A percentile compares a stretch with the other conserved stretches of the same genome.
phyloP scores from a whole-genome alignment of 2,329 filamentous ascomycete genomes.

The Alternaria angustiovoidea region DNA sequence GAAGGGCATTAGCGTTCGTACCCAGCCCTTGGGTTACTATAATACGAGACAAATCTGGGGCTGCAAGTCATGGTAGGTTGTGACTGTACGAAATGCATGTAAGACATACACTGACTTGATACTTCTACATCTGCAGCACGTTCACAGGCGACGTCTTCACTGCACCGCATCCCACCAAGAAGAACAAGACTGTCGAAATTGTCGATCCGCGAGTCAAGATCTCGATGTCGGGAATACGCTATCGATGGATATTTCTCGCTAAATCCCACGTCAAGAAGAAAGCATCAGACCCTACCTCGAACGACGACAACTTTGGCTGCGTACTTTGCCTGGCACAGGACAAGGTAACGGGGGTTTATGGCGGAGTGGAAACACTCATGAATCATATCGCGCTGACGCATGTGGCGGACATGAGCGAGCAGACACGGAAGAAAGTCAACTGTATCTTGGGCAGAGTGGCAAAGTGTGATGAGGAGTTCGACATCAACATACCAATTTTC shows the following conservation, averaged over 20 bases:
- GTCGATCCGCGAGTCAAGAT: conserved; percentile 40
- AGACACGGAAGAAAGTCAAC: conserved; percentile 39
- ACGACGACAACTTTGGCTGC: conserved; percentile 46
- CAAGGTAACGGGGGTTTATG: conserved; percentile 45
- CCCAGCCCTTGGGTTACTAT: conserved; percentile 48
- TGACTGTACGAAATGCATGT: neutral
- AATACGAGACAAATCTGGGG: conserved; percentile 45
- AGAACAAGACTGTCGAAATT: conserved; percentile 37
- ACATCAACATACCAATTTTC: conserved; percentile 48
- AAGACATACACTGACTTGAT: neutral
- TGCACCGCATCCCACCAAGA: conserved; percentile 33
- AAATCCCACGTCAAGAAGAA: conserved; percentile 45
- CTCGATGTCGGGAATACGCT: conserved; percentile 41
- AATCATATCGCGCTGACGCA: conserved; percentile 50
- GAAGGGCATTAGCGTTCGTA: conserved; percentile 43
- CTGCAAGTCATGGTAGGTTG: conserved; percentile 38
- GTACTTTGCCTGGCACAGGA: conserved; percentile 46
- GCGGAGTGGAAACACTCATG: conserved; percentile 51
- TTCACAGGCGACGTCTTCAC: conserved; percentile 44
- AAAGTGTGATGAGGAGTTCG: conserved; percentile 44
- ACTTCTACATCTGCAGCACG: conserved; percentile 1
- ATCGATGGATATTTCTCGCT: conserved; percentile 52
- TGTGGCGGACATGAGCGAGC: conserved; percentile 39
- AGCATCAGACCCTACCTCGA: conserved; percentile 7
- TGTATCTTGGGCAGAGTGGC: conserved; percentile 50